These are phyloP conservation scores for Phialophora expanda DNA, from an alignment of 2,329 filamentous ascomycete genomes.

Conservation along the genomic window DNA sequence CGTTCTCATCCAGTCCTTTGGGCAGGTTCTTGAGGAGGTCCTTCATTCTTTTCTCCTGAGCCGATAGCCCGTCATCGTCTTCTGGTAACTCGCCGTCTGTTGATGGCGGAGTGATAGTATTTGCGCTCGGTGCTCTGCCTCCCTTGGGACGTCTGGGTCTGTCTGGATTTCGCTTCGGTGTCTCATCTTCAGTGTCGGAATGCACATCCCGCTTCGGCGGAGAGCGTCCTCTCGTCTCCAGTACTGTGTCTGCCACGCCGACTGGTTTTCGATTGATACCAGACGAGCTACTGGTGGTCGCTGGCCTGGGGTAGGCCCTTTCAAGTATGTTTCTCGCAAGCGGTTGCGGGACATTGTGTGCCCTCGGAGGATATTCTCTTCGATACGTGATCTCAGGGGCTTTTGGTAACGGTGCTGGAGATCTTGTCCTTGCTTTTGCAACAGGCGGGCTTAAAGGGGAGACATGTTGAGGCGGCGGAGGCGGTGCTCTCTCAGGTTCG, in stretches of 20 bases:
- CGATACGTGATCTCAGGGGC: constrained; percentile 51
- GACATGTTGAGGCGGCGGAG: constrained; percentile 28
- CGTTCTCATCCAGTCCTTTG: constrained; percentile 76
- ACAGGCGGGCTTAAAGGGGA: constrained; percentile 9
- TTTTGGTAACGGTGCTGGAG: constrained; percentile 32
- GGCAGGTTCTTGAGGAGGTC: constrained; percentile 77
- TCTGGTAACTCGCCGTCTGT: constrained; percentile 58
- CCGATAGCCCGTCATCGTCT: constrained; percentile 55
- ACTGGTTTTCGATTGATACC: constrained; percentile 44
- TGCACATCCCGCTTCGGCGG: constrained; percentile 35
- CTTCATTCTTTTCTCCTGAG: constrained; percentile 62
- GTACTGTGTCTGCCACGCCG: constrained; percentile 37
- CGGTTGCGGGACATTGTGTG: constrained; percentile 39
- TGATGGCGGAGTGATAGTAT: constrained; percentile 54
- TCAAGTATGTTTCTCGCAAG: constrained; percentile 34
- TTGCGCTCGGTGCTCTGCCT: constrained; percentile 45
- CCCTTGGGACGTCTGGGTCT: constrained; percentile 29
- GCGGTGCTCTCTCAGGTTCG: constrained; percentile 33
- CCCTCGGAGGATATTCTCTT: constrained; percentile 55
- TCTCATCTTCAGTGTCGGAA: constrained; percentile 46
- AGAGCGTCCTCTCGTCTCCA: constrained; percentile 30
- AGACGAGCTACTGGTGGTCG: constrained; percentile 23
- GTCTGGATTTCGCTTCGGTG: constrained; percentile 28
- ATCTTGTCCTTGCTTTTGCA: constrained; percentile 28
- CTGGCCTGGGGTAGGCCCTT: constrained; percentile 33